Conservation (phyloP, 306 rosid genomes). For the Vigna hirtella region DNA sequence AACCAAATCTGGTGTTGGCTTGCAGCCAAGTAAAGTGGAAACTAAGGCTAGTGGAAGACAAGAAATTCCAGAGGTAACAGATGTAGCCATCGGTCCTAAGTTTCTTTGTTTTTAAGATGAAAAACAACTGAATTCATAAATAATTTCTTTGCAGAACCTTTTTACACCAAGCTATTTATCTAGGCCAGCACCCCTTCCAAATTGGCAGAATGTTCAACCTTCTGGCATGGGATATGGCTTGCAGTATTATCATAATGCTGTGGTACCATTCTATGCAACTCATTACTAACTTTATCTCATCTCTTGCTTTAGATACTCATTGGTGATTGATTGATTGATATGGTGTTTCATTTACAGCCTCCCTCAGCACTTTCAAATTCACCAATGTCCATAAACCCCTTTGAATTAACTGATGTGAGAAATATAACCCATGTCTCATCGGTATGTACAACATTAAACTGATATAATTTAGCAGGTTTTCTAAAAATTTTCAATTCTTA, state of each 20-base stretch:
- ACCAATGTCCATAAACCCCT: slow-evolving; percentile 67
- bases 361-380: slow-evolving; percentile 47
- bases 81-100: slow-evolving; percentile 24
- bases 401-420: slow-evolving; percentile 58
- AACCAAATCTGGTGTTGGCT: slow-evolving; percentile 40
- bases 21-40: slow-evolving; percentile 48
- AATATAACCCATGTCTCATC: slow-evolving; percentile 47
- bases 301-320: slow-evolving; percentile 25
- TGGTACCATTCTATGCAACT: slow-evolving; percentile 47
- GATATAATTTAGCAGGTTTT: slow-evolving; percentile 14
- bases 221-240: slow-evolving; percentile 62
- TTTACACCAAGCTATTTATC: slow-evolving; percentile 61
- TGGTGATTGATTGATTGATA: slow-evolving; percentile 8
- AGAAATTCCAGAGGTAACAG: slow-evolving; percentile 78
- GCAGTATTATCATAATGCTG: slow-evolving; percentile 64
- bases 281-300: slow-evolving; percentile 6
- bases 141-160: slow-evolving; percentile 69
- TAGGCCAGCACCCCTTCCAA: slow-evolving; percentile 52
- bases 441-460: slow-evolving; percentile 54
- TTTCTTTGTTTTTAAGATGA: not conserved
- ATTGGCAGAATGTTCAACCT: slow-evolving; percentile 66
- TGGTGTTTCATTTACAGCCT: slow-evolving; percentile 58
- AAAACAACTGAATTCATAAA: slow-evolving; percentile 26
- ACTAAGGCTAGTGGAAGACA: slow-evolving; percentile 54
- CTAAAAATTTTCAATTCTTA: not conserved